Evolutionary conservation across 495 filamentous ascomycete species (phyloP).

Genomic region (Neurospora hispaniola): DNA sequence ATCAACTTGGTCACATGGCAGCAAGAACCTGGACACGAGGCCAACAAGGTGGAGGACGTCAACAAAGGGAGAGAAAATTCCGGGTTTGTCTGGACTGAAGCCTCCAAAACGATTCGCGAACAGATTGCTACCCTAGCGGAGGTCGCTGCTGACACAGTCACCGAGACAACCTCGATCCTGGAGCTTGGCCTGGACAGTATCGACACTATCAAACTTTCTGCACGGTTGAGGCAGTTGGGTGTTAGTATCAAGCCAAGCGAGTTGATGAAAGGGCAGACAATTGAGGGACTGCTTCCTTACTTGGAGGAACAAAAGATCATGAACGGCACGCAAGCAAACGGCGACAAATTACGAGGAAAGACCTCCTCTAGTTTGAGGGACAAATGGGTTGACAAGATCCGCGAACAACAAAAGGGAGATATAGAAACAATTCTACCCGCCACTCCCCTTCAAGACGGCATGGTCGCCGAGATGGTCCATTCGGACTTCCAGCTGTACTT

Average conservation of each 20-base stretch:
- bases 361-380: neutral
- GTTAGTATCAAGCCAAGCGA: conserved; percentile 52
- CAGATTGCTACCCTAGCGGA: conserved; percentile 53
- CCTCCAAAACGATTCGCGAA: conserved; percentile 38
- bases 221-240: conserved; percentile 47
- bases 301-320: neutral
- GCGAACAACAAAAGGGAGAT: neutral
- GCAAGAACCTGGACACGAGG: neutral
- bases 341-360: neutral
- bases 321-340: neutral
- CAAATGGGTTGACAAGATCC: neutral
- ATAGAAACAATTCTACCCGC: conserved; percentile 48
- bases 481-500: conserved; percentile 63
- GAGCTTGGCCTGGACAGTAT: conserved; percentile 61
- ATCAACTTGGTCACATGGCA: neutral
- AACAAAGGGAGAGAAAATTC: neutral
- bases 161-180: conserved; percentile 45
- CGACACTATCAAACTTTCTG: conserved; percentile 57
- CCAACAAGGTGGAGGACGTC: neutral
- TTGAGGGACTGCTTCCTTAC: conserved; percentile 20
- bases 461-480: conserved; percentile 63
- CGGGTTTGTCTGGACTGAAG: conserved; percentile 43
- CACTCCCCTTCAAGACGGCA: conserved; percentile 72
- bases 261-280: conserved; percentile 59
- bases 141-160: conserved; percentile 36